phyloP scores from a whole-genome alignment of 2,329 filamentous ascomycete genomes.

The Exophiala spinifera region DNA sequence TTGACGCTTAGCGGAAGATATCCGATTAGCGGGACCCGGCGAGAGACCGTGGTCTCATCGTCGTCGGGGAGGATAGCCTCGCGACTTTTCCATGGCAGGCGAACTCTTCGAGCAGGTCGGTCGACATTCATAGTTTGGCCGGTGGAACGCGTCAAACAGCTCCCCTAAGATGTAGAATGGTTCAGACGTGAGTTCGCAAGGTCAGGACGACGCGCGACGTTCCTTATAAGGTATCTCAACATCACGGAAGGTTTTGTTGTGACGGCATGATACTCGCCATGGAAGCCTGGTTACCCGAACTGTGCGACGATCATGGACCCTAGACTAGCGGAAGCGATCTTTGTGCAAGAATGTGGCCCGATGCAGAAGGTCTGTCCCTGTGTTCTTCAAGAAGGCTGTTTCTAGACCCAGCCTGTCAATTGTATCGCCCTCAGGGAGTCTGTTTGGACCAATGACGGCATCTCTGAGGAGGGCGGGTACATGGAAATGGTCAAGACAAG shows the following conservation, averaged over 20 bases:
- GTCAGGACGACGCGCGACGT: neutral
- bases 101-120: constrained; percentile 13
- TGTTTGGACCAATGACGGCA: neutral
- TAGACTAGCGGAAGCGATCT: neutral
- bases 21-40: constrained; percentile 15
- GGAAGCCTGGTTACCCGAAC: neutral
- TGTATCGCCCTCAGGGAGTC: neutral
- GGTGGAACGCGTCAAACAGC: neutral
- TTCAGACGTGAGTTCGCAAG: too few species aligned
- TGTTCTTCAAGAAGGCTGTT: neutral
- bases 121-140: constrained; percentile 8
- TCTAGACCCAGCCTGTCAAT: neutral
- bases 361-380: neutral
- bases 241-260: neutral
- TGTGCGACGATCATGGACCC: neutral
- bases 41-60: constrained; percentile 22
- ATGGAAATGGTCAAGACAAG: neutral
- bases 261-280: neutral
- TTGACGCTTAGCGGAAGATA: constrained; percentile 9
- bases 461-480: neutral
- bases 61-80: constrained; percentile 13
- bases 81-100: constrained; percentile 20
- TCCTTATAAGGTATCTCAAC: neutral
- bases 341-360: neutral
- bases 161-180: too few species aligned